Percentiles rank a stretch among this genome's conserved stretches.
Evolutionary conservation across 1,284 basidiomycete species (phyloP).

Genomic region (Papiliotrema nemorosa): DNA sequence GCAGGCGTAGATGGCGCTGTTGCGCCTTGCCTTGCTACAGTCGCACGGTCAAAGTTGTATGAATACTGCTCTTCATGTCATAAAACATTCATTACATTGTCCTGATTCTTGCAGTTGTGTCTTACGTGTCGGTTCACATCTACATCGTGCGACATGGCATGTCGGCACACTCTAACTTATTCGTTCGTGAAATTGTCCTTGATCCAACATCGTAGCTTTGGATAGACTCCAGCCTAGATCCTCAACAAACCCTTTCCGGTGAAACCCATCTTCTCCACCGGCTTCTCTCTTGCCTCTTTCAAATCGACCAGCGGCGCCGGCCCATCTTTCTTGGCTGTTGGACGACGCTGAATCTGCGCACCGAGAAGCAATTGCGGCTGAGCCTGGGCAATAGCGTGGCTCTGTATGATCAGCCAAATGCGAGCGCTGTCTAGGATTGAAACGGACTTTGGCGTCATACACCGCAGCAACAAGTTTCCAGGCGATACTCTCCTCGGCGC

Average conservation of each 20-base stretch:
- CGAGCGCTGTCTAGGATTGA: neutral
- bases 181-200: neutral
- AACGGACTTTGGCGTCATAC: constrained; percentile 34
- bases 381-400: neutral
- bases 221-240: constrained; percentile 15
- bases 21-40: no score
- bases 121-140: neutral
- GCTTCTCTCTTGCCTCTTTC: constrained; percentile 1
- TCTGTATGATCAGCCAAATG: constrained; percentile 1
- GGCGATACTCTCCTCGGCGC: constrained; percentile 56
- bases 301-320: constrained; percentile 15
- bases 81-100: neutral
- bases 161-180: neutral
- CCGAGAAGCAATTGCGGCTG: constrained; percentile 1
- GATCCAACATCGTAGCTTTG: no score
- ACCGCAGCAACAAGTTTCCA: constrained; percentile 37
- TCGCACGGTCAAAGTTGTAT: no score
- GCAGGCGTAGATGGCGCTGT: no score
- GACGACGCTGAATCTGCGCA: neutral
- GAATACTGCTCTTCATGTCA: no score
- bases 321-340: neutral
- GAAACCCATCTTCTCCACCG: constrained; percentile 15
- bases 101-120: neutral
- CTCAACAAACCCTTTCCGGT: constrained; percentile 31
- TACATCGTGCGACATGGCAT: no score